Conservation (phyloP, 148 eudicot species). For the Arctostaphylos glauca region DNA sequence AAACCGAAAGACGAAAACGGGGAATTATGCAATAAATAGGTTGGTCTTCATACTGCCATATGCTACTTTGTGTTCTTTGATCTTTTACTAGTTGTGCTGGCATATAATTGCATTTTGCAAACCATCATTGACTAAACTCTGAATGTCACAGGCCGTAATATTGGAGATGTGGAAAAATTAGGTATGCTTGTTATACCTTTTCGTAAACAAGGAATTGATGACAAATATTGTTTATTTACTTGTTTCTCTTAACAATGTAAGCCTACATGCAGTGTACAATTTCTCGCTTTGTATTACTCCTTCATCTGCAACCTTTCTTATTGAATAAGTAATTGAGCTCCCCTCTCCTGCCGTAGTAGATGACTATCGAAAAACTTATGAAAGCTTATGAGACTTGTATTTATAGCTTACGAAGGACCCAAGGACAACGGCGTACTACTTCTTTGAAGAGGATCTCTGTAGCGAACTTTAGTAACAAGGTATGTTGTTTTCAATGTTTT, state of each 20-base stretch:
- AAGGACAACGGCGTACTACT: constrained; percentile 49
- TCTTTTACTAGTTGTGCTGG: background rate
- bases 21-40: constrained; percentile 70
- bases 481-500: constrained; percentile 20
- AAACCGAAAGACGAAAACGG: constrained; percentile 70
- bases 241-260: constrained; percentile 34
- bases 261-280: constrained; percentile 16
- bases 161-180: constrained; percentile 79
- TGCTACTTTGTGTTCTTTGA: background rate
- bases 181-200: constrained; percentile 30
- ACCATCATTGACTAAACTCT: constrained; percentile 9
- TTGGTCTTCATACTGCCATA: constrained; percentile 10
- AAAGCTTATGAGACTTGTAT: constrained; percentile 67
- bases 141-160: constrained; percentile 56
- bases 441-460: constrained; percentile 70
- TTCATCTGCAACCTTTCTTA: constrained; percentile 6
- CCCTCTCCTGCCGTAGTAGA: constrained; percentile 31
- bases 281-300: constrained; percentile 4
- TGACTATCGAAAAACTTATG: constrained; percentile 67
- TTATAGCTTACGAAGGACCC: constrained; percentile 52
- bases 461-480: constrained; percentile 90
- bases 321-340: constrained; percentile 7
- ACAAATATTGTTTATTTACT: too few species aligned
- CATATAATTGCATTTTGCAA: background rate
- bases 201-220: background rate